phyloP scores from a whole-genome alignment of 2,329 filamentous ascomycete genomes.

The Botryosphaeria dothidea region DNA sequence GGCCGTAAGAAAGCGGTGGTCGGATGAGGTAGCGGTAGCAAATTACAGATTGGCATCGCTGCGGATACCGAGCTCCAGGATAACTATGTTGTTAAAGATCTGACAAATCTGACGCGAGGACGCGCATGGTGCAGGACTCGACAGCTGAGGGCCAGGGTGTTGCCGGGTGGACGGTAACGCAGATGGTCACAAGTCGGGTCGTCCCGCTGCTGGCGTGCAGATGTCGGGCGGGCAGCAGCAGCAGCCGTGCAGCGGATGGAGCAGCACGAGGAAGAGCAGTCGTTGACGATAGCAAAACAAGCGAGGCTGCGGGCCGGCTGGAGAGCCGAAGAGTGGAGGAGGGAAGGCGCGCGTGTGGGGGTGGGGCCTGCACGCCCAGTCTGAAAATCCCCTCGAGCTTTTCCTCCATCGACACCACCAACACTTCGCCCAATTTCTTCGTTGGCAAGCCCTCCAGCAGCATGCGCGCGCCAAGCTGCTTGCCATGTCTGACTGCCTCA shows the following conservation, averaged over 20 bases:
- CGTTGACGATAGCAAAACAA: background rate
- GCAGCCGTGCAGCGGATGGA: background rate
- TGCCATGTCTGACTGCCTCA: background rate
- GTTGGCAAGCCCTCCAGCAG: background rate
- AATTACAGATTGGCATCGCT: background rate
- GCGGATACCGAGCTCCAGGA: background rate
- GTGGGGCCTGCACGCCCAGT: background rate
- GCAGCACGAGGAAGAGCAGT: background rate
- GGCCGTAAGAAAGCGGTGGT: background rate
- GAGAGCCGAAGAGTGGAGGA: background rate
- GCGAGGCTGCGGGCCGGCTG: background rate
- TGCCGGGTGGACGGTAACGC: background rate
- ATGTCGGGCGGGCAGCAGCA: background rate
- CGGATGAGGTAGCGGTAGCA: background rate
- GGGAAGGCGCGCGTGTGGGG: background rate
- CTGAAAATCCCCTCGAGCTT: background rate
- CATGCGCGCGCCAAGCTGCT: background rate
- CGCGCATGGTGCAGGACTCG: background rate
- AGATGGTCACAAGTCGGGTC: background rate
- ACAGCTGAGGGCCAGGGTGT: background rate
- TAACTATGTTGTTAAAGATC: background rate
- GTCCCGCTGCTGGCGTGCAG: slow-evolving; percentile 1
- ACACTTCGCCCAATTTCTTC: background rate
- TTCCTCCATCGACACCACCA: background rate
- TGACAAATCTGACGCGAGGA: slow-evolving; percentile 1